These are phyloP conservation scores for Kuraishia piskuri DNA, from an alignment of 805 yeast species.

Conservation along the genomic window DNA sequence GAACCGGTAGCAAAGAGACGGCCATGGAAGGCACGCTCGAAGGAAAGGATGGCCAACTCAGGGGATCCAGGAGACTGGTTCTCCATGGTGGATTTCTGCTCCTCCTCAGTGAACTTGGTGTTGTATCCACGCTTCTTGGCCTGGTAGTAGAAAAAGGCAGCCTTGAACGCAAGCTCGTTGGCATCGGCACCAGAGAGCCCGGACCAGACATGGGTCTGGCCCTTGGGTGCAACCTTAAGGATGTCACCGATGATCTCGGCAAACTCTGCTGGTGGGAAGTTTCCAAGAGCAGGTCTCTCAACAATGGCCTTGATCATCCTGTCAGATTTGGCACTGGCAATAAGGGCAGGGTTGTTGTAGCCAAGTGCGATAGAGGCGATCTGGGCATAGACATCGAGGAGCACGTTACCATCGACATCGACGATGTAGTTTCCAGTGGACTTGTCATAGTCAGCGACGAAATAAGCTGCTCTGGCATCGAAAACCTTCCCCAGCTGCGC, in stretches of 20 bases:
- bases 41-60: slow-evolving; percentile 43
- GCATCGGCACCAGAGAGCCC: slow-evolving; percentile 64
- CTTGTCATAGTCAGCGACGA: slow-evolving; percentile 55
- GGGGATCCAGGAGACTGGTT: slow-evolving; percentile 45
- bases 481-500: slow-evolving; percentile 36
- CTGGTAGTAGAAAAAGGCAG: slow-evolving; percentile 60
- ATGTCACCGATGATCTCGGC: slow-evolving; percentile 37
- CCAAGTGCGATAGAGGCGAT: slow-evolving; percentile 66
- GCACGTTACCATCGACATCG: slow-evolving; percentile 57
- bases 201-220: slow-evolving; percentile 52
- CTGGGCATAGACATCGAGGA: slow-evolving; percentile 62
- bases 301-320: slow-evolving; percentile 58
- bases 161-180: slow-evolving; percentile 63
- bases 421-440: slow-evolving; percentile 58
- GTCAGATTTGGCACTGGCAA: slow-evolving; percentile 47
- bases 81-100: slow-evolving; percentile 38
- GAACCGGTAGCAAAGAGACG: slow-evolving; percentile 48
- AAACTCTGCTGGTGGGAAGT: slow-evolving; percentile 53
- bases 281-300: slow-evolving; percentile 62
- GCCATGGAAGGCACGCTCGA: slow-evolving; percentile 49
- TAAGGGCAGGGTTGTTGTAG: slow-evolving; percentile 59
- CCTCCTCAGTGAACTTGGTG: slow-evolving; percentile 35
- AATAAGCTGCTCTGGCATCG: slow-evolving; percentile 56
- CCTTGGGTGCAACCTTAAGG: slow-evolving; percentile 58
- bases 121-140: slow-evolving; percentile 39